A percentile compares a stretch with the other conserved stretches of the same genome.
Conservation (phyloP, 2,329 filamentous ascomycete genomes). For the Cucurbitaria berberidis region DNA sequence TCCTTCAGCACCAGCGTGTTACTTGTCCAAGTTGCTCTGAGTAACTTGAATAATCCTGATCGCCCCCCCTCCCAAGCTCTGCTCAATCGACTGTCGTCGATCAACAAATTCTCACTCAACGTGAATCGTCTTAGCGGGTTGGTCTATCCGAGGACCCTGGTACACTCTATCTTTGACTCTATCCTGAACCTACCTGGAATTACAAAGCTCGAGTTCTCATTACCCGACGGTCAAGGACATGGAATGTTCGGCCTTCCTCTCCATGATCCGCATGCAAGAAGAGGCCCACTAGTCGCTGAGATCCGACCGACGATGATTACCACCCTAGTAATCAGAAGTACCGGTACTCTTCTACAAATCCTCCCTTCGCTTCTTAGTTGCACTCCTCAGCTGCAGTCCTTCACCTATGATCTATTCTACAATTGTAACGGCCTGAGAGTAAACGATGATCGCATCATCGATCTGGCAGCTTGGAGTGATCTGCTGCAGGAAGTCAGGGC, state of each 20-base stretch:
- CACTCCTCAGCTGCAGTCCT: slow-evolving; percentile 26
- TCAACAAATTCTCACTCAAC: slow-evolving; percentile 26
- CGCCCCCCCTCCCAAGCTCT: slow-evolving; percentile 16
- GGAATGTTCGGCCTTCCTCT: neutral
- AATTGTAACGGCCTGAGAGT: too few relatives aligned
- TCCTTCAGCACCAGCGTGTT: slow-evolving; percentile 25
- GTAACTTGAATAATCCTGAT: slow-evolving; percentile 22
- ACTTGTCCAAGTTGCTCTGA: slow-evolving; percentile 22
- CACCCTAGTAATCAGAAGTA: slow-evolving; percentile 26
- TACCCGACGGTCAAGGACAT: slow-evolving; percentile 7
- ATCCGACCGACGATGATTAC: slow-evolving; percentile 24
- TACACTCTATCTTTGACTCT: slow-evolving; percentile 13
- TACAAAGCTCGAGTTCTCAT: slow-evolving; percentile 20
- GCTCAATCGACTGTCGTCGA: slow-evolving; percentile 17
- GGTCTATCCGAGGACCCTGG: slow-evolving; percentile 9
- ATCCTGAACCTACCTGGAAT: slow-evolving; percentile 23
- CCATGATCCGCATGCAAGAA: neutral
- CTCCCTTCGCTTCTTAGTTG: slow-evolving; percentile 15
- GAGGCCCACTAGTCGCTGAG: slow-evolving; percentile 1
- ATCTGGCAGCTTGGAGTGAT: slow-evolving; percentile 24
- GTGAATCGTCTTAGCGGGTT: slow-evolving; percentile 23
- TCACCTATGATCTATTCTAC: slow-evolving; percentile 34
- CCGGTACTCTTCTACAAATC: slow-evolving; percentile 7
- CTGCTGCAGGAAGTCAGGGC: slow-evolving; percentile 10
- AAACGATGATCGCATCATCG: slow-evolving; percentile 14